Evolutionary conservation across 129 eudicot genomes (phyloP), one percentile per base, ranked within the genome.

Genomic region (Oenanthe sinensis): DNA sequence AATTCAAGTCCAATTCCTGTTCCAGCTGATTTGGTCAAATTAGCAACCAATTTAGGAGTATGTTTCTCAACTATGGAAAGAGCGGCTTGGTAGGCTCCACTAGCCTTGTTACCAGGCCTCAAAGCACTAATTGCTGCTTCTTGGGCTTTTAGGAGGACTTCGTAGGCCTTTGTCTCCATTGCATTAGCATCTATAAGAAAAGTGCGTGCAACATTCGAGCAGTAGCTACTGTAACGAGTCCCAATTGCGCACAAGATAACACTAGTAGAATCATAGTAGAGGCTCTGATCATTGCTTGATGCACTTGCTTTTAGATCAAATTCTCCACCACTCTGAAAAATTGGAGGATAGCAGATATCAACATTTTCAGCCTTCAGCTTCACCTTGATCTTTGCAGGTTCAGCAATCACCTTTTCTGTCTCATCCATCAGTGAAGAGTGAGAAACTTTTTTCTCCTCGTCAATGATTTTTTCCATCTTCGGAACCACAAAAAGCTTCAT

Each of bases 1-100:
- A 88, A 88, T 81, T 88, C 92, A 36, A 88, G 81, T 58, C 92
- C 92, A 75, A 86, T 88, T 16, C 92, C 92, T n/a, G 92, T 88
- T 60, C 92, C 92, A 42, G 88, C 90, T 44, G 92, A 86, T 76
- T 86, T 88, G 26, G 92, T 88, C 82, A 88, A 79, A 83, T 88
- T 77, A 3, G 81, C 78, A 26, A 82, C 85, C 81, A 88, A 75
- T 54, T 88, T 86, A 7, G 92, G 92, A 20, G 90, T 85, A 22
- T 84, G 85, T 75, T 75, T 88, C 85, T 88, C 80, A 40, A 88
- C 92, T 54, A 82, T 78, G 24, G 86, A 72, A 65, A 88, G 75
- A 33, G 88, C 92, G n/a, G 92, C 89, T 76, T 77, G 82, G 79
- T 88, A 88, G 7, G 79, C 90, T 1, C 75, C 81, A 80, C 85